Conservation (phyloP, 2,329 filamentous ascomycete genomes). For the Rhexocercosporidium sp. region DNA sequence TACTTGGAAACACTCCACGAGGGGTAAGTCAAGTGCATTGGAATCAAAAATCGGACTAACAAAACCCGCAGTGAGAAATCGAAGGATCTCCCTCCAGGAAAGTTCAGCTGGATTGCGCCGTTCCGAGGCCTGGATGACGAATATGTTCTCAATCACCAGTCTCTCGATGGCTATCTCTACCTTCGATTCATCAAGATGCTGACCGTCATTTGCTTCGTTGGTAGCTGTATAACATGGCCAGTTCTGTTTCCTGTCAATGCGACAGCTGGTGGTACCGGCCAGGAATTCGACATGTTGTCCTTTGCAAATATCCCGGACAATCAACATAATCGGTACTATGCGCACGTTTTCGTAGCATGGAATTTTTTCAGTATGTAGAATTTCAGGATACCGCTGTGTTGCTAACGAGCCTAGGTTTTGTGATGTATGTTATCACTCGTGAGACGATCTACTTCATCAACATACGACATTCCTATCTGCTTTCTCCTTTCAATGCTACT, state of each 20-base stretch:
- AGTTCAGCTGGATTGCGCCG: slow-evolving; percentile 68
- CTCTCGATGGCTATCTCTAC: slow-evolving; percentile 89
- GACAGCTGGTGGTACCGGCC: slow-evolving; percentile 71
- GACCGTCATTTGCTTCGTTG: slow-evolving; percentile 78
- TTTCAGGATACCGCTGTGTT: background rate
- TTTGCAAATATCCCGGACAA: slow-evolving; percentile 73
- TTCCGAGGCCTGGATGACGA: slow-evolving; percentile 74
- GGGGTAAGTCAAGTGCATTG: slow-evolving; percentile 30
- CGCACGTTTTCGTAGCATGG: slow-evolving; percentile 81
- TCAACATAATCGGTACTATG: slow-evolving; percentile 71
- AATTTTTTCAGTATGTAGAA: slow-evolving; percentile 64
- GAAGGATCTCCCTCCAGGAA: slow-evolving; percentile 61
- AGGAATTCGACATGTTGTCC: slow-evolving; percentile 78
- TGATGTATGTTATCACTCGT: slow-evolving; percentile 86
- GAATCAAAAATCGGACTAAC: slow-evolving; percentile 2
- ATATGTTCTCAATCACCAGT: slow-evolving; percentile 85
- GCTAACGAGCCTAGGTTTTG: slow-evolving; percentile 58
- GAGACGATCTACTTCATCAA: slow-evolving; percentile 93
- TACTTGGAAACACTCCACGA: slow-evolving; percentile 56
- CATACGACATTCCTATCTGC: slow-evolving; percentile 85
- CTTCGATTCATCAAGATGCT: slow-evolving; percentile 84
- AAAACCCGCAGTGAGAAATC: slow-evolving; percentile 55
- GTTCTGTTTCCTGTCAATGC: slow-evolving; percentile 80
- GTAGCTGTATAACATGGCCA: slow-evolving; percentile 83
- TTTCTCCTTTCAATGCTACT: slow-evolving; percentile 81